Evolutionary conservation across 176 grass and related monocot species (phyloP).

Genomic region (Secale cereale): DNA sequence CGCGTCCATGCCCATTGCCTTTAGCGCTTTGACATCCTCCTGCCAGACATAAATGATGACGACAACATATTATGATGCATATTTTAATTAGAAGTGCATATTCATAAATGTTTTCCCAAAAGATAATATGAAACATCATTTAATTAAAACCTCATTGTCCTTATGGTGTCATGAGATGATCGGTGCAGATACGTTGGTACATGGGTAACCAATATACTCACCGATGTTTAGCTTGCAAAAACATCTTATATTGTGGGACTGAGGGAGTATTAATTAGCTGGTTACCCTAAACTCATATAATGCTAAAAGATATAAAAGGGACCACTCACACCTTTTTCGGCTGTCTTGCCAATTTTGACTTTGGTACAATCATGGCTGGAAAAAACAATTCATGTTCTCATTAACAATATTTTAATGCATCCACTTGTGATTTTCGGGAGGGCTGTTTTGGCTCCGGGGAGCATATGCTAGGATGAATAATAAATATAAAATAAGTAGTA

Average conservation of each 20-base stretch:
- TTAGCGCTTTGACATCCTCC: conserved; percentile 17
- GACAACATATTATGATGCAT: background rate
- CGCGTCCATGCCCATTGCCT: conserved; percentile 46
- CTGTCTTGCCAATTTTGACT: background rate
- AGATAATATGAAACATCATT: too few relatives aligned
- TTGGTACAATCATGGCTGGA: background rate
- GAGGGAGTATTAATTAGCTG: too few relatives aligned
- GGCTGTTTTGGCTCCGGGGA: too few relatives aligned
- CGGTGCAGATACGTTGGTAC: too few relatives aligned
- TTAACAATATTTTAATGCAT: background rate
- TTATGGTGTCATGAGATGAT: too few relatives aligned
- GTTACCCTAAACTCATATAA: background rate
- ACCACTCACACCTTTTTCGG: background rate
- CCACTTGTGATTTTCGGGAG: background rate
- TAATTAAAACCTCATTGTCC: too few relatives aligned
- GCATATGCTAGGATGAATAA: too few relatives aligned
- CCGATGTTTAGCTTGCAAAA: too few relatives aligned
- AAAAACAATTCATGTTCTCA: background rate
- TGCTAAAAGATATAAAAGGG: background rate
- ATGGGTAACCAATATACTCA: too few relatives aligned
- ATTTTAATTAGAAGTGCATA: too few relatives aligned
- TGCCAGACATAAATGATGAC: background rate
- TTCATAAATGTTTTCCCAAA: background rate
- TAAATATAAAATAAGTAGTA: too few relatives aligned
- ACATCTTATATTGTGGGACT: too few relatives aligned